Base-by-base conservation (phyloP, 2,329 filamentous ascomycete species). In the Thelonectria blattea region DNA sequence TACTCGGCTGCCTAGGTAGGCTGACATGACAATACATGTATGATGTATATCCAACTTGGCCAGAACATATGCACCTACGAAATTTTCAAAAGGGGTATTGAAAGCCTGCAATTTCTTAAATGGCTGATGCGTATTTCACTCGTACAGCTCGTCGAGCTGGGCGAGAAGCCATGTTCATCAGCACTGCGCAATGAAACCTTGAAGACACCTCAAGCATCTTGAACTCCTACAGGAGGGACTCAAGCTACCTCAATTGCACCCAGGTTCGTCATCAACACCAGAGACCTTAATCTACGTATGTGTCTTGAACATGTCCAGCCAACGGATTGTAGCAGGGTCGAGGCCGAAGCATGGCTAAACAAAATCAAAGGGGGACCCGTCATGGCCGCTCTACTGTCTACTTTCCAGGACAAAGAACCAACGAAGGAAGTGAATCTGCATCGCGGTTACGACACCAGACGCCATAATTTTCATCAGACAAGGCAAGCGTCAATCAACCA, bases 381-480 rank as follows among this genome's bases (percentile, higher is more conserved):
- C 20, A 24, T 20, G 11, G 4, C 48, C 15, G 24, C 24, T 10
- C 24, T 55, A 2, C 27, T 45, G 10, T 49, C 53, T 37, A 10
- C n/a, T 10, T 39, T 30, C 32, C n/a, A 10, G 11, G 12, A 12
- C 2, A 7, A 49, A 10, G 24, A 20, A 5, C 27, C 51, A n/a
- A 27, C 22, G 27, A 27, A 27, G 3, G n/a, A 34, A 50, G 3
- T 50, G 53, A 20, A 56, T 50, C 30, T 30, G 53, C 15, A 50
- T 56, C 20, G 53, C 46, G 3, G 46, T 56, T 56, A 50, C 32
- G 53, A 56, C 22, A n/a, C 45, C 53, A 9, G 32, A 10, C 8
- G 15, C 53, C 2, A 12, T 34, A n/a, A 50, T 56, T 24, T 56
- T 56, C 53, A 39, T 5, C 24, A 50, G 46, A 27, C 17, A 32